phyloP scores from a whole-genome alignment of 768 basidiomycete genomes.

The Neoboletus subvelutipes region DNA sequence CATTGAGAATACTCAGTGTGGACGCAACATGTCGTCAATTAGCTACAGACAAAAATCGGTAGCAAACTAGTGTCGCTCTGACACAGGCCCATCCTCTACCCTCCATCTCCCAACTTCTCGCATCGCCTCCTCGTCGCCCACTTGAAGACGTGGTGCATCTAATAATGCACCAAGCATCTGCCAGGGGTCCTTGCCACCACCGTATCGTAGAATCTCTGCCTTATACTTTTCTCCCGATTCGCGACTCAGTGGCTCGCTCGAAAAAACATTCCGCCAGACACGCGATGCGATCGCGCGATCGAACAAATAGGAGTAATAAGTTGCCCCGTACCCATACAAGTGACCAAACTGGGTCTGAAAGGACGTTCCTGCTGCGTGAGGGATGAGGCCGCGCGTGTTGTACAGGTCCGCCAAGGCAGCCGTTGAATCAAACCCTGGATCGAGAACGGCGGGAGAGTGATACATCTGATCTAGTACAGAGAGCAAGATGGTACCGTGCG shows the following conservation, averaged over 20 bases:
- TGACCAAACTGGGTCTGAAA: constrained; percentile 98
- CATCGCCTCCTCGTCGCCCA: constrained; percentile 84
- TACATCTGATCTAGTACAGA: constrained; percentile 88
- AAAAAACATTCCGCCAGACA: constrained; percentile 83
- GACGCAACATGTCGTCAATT: too few relatives aligned
- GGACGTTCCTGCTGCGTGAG: constrained; percentile 79
- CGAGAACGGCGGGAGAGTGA: constrained; percentile 66
- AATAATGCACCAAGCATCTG: constrained; percentile 79
- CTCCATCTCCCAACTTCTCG: constrained; percentile 86
- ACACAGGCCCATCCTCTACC: constrained; percentile 68
- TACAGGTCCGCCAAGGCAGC: constrained; percentile 58
- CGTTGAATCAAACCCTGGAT: constrained; percentile 72
- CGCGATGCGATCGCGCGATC: constrained; percentile 93
- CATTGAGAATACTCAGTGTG: background rate
- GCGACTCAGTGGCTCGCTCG: constrained; percentile 62
- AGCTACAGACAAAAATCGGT: background rate
- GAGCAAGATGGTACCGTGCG: constrained; percentile 86
- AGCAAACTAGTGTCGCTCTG: constrained; percentile 53
- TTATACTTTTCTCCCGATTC: constrained; percentile 82
- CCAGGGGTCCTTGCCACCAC: constrained; percentile 95
- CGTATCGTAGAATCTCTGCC: constrained; percentile 68
- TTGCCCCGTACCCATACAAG: constrained; percentile 93
- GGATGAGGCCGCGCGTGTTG: constrained; percentile 73
- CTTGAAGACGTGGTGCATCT: constrained; percentile 57
- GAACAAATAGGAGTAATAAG: constrained; percentile 97